Percentiles rank a stretch among this genome's conserved stretches.
Conservation (phyloP, 768 basidiomycete species). For the Lactarius hatsudake region DNA sequence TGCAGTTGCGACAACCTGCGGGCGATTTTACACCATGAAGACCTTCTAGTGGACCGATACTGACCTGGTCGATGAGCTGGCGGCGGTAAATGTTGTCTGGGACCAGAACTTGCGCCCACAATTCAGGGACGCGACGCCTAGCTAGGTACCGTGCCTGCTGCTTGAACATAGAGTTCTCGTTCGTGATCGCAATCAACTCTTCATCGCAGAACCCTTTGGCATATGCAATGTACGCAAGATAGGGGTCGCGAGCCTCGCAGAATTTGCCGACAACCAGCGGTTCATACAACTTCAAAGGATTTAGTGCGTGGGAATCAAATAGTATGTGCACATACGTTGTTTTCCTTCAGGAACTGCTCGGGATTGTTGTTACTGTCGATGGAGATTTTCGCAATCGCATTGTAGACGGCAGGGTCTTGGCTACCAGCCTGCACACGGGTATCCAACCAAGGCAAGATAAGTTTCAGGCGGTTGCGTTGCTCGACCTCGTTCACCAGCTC, state of each 20-base stretch:
- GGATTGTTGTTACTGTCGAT: slow-evolving; percentile 99
- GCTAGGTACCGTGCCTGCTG: slow-evolving; percentile 98
- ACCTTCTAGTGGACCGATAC: background rate
- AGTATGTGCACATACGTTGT: slow-evolving; percentile 64
- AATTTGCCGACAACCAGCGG: slow-evolving; percentile 97
- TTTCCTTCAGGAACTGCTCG: slow-evolving; percentile 96
- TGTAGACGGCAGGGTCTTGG: slow-evolving; percentile 92
- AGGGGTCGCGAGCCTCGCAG: slow-evolving; percentile 98
- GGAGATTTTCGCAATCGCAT: slow-evolving; percentile 97
- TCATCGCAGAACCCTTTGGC: slow-evolving; percentile 99
- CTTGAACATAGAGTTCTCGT: slow-evolving; percentile 99
- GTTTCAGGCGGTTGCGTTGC: slow-evolving; percentile 90
- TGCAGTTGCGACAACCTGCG: slow-evolving; percentile 87
- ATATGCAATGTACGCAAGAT: slow-evolving; percentile 98
- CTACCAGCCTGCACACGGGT: slow-evolving; percentile 89
- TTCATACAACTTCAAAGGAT: slow-evolving; percentile 75
- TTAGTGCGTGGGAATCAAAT: slow-evolving; percentile 21
- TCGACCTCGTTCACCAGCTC: slow-evolving; percentile 98
- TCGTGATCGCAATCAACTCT: slow-evolving; percentile 94
- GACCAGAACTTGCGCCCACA: slow-evolving; percentile 94
- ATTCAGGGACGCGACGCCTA: slow-evolving; percentile 90
- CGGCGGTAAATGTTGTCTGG: slow-evolving; percentile 90
- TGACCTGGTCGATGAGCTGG: slow-evolving; percentile 87
- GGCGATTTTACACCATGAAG: background rate
- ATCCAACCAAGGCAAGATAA: slow-evolving; percentile 97